phyloP scores from a whole-genome alignment of 306 rosid genomes.

The Calophaca sinica region DNA sequence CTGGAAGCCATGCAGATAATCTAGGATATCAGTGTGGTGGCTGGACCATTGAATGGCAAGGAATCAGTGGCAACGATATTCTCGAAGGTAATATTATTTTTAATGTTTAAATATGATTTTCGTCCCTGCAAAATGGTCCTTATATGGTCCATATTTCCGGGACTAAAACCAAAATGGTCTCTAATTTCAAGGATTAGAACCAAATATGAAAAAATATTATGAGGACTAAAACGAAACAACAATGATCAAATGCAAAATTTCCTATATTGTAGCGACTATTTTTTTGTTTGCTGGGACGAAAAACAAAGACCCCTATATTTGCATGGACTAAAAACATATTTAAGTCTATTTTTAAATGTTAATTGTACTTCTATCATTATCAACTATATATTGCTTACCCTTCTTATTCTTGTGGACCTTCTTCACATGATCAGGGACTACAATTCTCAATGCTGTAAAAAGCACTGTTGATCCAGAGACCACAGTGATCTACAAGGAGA shows the following conservation, averaged over 20 bases:
- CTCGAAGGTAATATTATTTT: constrained; percentile 40
- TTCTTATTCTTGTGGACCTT: constrained; percentile 29
- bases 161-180: too few species aligned
- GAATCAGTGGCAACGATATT: constrained; percentile 56
- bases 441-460: constrained; percentile 55
- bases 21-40: constrained; percentile 71
- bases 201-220: too few species aligned
- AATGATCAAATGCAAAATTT: too few species aligned
- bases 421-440: constrained; percentile 51
- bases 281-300: too few species aligned
- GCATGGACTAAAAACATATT: too few species aligned
- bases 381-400: neutral
- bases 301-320: too few species aligned
- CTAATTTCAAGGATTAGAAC: too few species aligned
- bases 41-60: constrained; percentile 70
- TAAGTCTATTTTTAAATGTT: neutral
- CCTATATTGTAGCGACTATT: too few species aligned
- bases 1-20: constrained; percentile 68
- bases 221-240: too few species aligned
- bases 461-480: constrained; percentile 52
- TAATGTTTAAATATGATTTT: too few species aligned
- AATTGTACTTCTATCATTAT: neutral
- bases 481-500: constrained; percentile 53
- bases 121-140: too few species aligned
- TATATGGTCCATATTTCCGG: too few species aligned